Evolutionary conservation across 306 rosid species (phyloP).

Genomic region (Cicer yamashitae): DNA sequence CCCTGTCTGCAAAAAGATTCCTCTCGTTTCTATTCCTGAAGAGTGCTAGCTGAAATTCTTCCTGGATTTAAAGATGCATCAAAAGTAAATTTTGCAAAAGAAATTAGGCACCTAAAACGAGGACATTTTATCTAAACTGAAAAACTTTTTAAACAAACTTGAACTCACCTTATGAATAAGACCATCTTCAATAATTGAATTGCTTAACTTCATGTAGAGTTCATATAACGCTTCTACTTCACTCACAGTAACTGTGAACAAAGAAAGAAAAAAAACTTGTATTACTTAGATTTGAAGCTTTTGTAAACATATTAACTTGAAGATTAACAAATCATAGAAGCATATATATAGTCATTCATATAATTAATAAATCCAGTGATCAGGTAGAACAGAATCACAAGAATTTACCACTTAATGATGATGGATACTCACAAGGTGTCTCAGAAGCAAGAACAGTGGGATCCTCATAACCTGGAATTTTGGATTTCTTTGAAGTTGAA

Average conservation of each 20-base stretch:
- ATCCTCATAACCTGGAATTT: slow-evolving; percentile 68
- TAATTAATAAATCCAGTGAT: background rate
- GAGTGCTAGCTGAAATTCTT: slow-evolving; percentile 93
- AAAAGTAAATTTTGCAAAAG: slow-evolving; percentile 16
- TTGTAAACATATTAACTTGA: background rate
- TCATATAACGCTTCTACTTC: slow-evolving; percentile 84
- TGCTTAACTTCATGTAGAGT: slow-evolving; percentile 85
- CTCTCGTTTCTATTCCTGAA: slow-evolving; percentile 67
- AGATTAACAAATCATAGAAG: no score
- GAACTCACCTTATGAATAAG: slow-evolving; percentile 79
- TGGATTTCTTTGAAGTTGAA: slow-evolving; percentile 61
- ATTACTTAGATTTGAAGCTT: slow-evolving; percentile 17
- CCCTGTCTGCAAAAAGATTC: slow-evolving; percentile 88
- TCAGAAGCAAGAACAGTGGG: slow-evolving; percentile 81
- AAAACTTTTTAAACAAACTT: background rate
- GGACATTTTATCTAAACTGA: slow-evolving; percentile 14
- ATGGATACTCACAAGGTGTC: slow-evolving; percentile 84
- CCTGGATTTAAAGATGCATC: slow-evolving; percentile 52
- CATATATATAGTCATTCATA: background rate
- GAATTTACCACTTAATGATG: slow-evolving; percentile 37
- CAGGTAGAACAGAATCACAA: slow-evolving; percentile 8
- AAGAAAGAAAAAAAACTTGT: slow-evolving; percentile 8
- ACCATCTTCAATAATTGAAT: slow-evolving; percentile 77
- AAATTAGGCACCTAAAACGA: slow-evolving; percentile 3
- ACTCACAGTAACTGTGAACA: slow-evolving; percentile 66